Conservation (phyloP, 2,329 filamentous ascomycete species). For the Lasiodiplodia gonubiensis region DNA sequence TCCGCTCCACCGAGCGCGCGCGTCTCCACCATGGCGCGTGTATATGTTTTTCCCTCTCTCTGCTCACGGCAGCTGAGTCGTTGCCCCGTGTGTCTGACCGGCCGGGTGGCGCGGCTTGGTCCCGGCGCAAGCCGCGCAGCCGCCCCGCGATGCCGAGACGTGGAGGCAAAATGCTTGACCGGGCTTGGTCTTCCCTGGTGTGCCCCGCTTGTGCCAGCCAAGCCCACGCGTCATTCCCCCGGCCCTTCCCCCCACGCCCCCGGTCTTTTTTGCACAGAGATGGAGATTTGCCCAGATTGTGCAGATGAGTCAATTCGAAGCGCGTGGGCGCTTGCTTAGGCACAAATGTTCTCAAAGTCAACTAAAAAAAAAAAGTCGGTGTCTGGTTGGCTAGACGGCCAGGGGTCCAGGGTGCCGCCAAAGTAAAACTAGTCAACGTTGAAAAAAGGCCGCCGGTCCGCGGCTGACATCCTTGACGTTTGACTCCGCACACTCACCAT, state of each 20-base stretch:
- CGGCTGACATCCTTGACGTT: neutral
- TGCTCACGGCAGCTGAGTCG: neutral
- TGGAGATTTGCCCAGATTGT: neutral
- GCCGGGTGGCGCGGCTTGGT: neutral
- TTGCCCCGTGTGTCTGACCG: neutral
- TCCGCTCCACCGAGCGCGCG: neutral
- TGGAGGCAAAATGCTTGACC: constrained; percentile 13
- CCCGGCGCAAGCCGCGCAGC: neutral
- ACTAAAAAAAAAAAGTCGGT: no score
- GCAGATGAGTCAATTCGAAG: no score
- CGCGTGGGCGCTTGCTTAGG: no score
- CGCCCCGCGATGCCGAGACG: constrained; percentile 25
- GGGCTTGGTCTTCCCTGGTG: neutral
- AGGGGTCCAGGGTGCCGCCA: neutral
- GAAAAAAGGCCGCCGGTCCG: neutral
- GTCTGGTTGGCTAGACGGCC: neutral
- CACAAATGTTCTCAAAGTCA: no score
- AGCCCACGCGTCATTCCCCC: constrained; percentile 1
- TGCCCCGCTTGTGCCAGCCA: neutral
- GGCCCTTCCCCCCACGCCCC: neutral
- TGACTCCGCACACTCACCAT: neutral
- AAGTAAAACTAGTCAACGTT: neutral
- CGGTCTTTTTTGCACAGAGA: neutral
- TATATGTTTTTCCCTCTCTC: neutral
- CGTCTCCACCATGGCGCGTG: constrained; percentile 5